Evolutionary conservation across 2,329 filamentous ascomycete genomes (phyloP).

Genomic region (Trichoderma endophyticum): DNA sequence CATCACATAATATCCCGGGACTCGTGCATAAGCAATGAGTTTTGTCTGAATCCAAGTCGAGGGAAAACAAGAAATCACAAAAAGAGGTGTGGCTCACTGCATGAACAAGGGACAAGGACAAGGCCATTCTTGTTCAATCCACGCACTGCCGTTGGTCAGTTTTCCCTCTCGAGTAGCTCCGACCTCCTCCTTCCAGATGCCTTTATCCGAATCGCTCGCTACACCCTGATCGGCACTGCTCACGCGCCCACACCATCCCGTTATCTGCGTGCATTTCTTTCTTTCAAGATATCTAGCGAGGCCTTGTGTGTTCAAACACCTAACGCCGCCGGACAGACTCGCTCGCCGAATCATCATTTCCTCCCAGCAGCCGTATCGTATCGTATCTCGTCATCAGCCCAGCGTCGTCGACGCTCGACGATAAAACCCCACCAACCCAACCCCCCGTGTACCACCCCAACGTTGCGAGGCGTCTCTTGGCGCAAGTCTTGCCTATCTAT

Average conservation of each 20-base stretch:
- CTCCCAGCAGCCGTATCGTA: too few species aligned
- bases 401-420: not conserved
- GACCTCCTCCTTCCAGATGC: not conserved
- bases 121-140: not conserved
- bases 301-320: not conserved
- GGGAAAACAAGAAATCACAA: not conserved
- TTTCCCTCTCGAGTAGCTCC: not conserved
- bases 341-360: not conserved
- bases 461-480: conserved; percentile 11
- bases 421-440: conserved; percentile 8
- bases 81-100: not conserved
- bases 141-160: not conserved
- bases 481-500: not conserved
- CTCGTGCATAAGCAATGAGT: not conserved
- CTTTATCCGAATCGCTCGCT: not conserved
- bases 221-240: not conserved
- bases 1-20: not conserved
- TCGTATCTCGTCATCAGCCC: not conserved
- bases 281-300: not conserved
- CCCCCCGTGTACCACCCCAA: conserved; percentile 18
- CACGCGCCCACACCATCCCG: not conserved
- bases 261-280: not conserved
- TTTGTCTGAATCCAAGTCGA: not conserved
- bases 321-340: not conserved
- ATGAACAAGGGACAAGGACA: not conserved